phyloP scores from a whole-genome alignment of 169 alveolate species.

The Plasmodium gallinaceum region DNA sequence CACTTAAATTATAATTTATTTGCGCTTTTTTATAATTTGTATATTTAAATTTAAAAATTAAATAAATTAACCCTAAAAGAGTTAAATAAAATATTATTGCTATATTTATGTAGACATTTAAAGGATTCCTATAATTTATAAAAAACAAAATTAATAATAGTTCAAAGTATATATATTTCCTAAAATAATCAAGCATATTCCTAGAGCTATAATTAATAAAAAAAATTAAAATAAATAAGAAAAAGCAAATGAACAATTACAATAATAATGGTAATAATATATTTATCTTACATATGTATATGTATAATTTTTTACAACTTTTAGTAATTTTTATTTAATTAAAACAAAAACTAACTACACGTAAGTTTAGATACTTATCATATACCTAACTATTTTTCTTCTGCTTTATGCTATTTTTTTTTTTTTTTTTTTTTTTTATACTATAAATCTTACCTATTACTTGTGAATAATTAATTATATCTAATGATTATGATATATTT shows the following conservation, averaged over 20 bases:
- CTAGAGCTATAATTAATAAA: neutral
- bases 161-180: slow-evolving; percentile 51
- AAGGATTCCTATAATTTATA: slow-evolving; percentile 22
- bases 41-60: slow-evolving; percentile 49
- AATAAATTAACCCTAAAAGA: slow-evolving; percentile 36
- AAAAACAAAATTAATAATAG: slow-evolving; percentile 21
- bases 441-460: no score
- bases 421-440: no score
- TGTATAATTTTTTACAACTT: no score
- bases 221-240: neutral
- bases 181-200: slow-evolving; percentile 33
- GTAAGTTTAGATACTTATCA: no score
- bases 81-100: slow-evolving; percentile 35
- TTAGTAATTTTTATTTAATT: no score
- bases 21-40: neutral
- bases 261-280: no score
- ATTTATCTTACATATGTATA: no score
- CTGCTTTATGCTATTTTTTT: no score
- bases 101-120: slow-evolving; percentile 22
- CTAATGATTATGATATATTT: no score
- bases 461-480: no score
- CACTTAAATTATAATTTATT: slow-evolving; percentile 16
- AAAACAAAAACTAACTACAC: no score
- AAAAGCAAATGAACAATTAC: neutral
- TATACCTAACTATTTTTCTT: no score